phyloP scores from a whole-genome alignment of 495 filamentous ascomycete genomes.

The Hypoxylon rickii region DNA sequence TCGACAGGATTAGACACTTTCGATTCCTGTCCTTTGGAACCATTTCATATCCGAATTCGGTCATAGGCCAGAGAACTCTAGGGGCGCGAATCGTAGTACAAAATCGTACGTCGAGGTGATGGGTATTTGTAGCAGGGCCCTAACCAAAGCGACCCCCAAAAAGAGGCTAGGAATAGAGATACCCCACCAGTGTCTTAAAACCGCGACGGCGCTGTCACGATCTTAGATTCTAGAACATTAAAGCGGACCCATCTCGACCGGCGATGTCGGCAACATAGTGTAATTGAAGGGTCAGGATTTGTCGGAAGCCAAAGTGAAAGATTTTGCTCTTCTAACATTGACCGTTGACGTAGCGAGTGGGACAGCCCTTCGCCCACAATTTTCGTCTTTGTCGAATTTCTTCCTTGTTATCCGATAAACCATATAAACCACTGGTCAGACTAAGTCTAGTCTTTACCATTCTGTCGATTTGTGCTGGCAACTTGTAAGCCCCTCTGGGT shows the following conservation, averaged over 20 bases:
- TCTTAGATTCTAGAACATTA: slow-evolving; percentile 18
- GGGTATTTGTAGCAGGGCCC: slow-evolving; percentile 6
- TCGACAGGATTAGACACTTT: background rate
- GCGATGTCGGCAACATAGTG: slow-evolving; percentile 31
- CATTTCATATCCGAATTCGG: slow-evolving; percentile 16
- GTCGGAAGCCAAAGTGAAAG: slow-evolving; percentile 4
- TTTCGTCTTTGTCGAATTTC: background rate
- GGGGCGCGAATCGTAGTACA: background rate
- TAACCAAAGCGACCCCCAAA: slow-evolving; percentile 2
- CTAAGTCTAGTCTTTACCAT: too few relatives aligned
- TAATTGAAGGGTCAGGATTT: slow-evolving; percentile 22
- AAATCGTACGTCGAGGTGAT: slow-evolving; percentile 7
- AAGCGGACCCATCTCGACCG: slow-evolving; percentile 17
- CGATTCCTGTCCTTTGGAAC: background rate
- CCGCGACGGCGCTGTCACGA: slow-evolving; percentile 6
- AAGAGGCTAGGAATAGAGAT: background rate
- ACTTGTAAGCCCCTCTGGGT: background rate
- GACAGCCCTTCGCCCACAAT: slow-evolving; percentile 3
- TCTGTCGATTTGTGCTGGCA: background rate
- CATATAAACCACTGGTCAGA: slow-evolving; percentile 12
- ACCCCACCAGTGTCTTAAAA: slow-evolving; percentile 1
- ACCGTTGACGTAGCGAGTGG: slow-evolving; percentile 26
- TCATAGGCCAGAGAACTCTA: slow-evolving; percentile 4
- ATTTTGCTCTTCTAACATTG: slow-evolving; percentile 3
- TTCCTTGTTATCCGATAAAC: background rate